These are phyloP conservation scores for Aspergillus kassunensis DNA, from an alignment of 495 filamentous ascomycete species.

Conservation along the genomic window DNA sequence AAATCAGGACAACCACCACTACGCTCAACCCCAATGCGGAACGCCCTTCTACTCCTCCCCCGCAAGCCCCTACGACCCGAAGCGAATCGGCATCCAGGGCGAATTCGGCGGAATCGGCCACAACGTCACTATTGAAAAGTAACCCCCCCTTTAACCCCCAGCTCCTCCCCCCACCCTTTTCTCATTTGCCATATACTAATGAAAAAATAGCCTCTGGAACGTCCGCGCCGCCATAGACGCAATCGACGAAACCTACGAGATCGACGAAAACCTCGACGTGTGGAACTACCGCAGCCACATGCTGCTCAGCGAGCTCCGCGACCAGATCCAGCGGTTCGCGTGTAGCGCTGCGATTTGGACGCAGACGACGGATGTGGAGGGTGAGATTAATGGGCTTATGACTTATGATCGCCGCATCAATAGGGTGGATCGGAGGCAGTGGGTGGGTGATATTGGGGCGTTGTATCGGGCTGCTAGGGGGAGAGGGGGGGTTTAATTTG, in stretches of 20 bases:
- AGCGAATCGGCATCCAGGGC: slow-evolving; percentile 61
- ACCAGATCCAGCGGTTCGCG: slow-evolving; percentile 52
- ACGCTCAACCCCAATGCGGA: slow-evolving; percentile 66
- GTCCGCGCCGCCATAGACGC: slow-evolving; percentile 47
- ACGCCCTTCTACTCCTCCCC: slow-evolving; percentile 56
- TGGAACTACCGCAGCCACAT: slow-evolving; percentile 62
- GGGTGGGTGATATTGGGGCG: slow-evolving; percentile 55
- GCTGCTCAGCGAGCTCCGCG: slow-evolving; percentile 50
- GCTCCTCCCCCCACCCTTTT: not conserved
- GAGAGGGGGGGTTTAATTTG: too few relatives aligned
- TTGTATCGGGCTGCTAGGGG: slow-evolving; percentile 51
- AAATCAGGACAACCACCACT: slow-evolving; percentile 63
- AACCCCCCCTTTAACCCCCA: slow-evolving; percentile 11
- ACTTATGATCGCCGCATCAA: slow-evolving; percentile 60
- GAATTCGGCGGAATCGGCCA: slow-evolving; percentile 66
- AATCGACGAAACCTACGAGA: slow-evolving; percentile 65
- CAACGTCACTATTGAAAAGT: slow-evolving; percentile 54
- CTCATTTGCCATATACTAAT: not conserved
- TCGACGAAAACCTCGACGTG: slow-evolving; percentile 49
- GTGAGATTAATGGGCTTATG: slow-evolving; percentile 67
- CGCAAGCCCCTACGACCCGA: slow-evolving; percentile 54
- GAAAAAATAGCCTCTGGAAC: slow-evolving; percentile 49
- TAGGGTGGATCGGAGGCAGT: slow-evolving; percentile 52
- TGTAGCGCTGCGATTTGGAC: slow-evolving; percentile 62
- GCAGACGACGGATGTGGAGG: slow-evolving; percentile 69